A percentile compares a stretch with the other conserved stretches of the same genome.
phyloP scores from a whole-genome alignment of 352 stramenopile species.

The Pythium myriotylum region DNA sequence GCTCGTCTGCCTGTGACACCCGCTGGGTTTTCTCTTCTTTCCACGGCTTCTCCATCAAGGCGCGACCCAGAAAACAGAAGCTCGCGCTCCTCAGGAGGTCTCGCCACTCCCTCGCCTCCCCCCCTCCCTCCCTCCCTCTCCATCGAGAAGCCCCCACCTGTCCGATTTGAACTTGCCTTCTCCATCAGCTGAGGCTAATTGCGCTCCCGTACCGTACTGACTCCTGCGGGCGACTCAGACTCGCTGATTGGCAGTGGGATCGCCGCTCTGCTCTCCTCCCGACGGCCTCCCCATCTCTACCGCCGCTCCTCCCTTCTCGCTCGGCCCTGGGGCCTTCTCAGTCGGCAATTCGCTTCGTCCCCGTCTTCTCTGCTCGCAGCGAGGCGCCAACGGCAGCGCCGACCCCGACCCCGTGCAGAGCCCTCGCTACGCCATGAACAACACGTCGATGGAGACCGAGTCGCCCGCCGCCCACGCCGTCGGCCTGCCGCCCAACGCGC shows the following conservation, averaged over 20 bases:
- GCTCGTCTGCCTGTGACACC: not conserved
- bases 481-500: slow-evolving; percentile 7
- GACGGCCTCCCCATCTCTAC: slow-evolving; percentile 16
- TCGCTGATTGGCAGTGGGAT: slow-evolving; percentile 24
- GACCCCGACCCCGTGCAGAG: slow-evolving; percentile 9
- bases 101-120: slow-evolving; percentile 5
- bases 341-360: slow-evolving; percentile 18
- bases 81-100: slow-evolving; percentile 4
- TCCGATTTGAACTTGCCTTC: slow-evolving; percentile 12
- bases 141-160: not conserved
- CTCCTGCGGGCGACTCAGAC: slow-evolving; percentile 18
- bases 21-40: not conserved
- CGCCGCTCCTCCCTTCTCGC: not conserved
- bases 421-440: slow-evolving; percentile 19
- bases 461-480: not conserved
- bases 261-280: no score
- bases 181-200: slow-evolving; percentile 22
- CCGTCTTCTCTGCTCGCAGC: slow-evolving; percentile 18
- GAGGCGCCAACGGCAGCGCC: slow-evolving; percentile 25
- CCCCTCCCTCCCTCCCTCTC: not conserved
- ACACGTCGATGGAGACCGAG: slow-evolving; percentile 6
- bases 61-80: slow-evolving; percentile 15
- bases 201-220: slow-evolving; percentile 14
- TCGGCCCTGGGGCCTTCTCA: slow-evolving; percentile 4
- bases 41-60: not conserved